Evolutionary conservation across 2,329 filamentous ascomycete species (phyloP).

Genomic region (Uncinocarpus reesii): DNA sequence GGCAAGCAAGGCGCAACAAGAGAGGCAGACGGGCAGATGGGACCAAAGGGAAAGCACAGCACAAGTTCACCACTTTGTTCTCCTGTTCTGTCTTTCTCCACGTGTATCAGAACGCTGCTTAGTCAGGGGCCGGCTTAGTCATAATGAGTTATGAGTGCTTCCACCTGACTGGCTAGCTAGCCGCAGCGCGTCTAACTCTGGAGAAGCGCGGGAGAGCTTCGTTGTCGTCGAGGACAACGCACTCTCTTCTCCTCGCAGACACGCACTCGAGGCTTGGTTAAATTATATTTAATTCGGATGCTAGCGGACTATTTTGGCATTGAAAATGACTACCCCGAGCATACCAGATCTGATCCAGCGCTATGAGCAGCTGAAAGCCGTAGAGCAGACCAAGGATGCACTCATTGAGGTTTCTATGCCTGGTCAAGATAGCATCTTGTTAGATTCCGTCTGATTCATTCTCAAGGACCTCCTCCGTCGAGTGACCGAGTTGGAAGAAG

Average conservation of each 20-base stretch:
- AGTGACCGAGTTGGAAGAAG: conserved; percentile 36
- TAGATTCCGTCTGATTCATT: conserved; percentile 7
- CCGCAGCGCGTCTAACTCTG: neutral
- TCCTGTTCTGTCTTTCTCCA: conserved; percentile 1
- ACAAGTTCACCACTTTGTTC: neutral
- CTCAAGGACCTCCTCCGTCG: conserved; percentile 38
- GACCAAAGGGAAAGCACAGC: conserved; percentile 8
- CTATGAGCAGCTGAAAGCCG: conserved; percentile 35
- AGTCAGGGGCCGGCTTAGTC: conserved; percentile 9
- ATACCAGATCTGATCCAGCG: conserved; percentile 32
- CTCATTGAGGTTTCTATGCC: conserved; percentile 37
- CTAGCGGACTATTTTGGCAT: neutral
- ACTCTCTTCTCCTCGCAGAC: neutral
- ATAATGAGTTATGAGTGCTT: too few species aligned
- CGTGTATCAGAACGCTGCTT: conserved; percentile 12
- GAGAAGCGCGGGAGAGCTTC: neutral
- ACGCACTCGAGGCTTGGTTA: neutral
- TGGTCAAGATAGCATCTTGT: conserved; percentile 5
- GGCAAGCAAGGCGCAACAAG: conserved; percentile 11
- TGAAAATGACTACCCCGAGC: conserved; percentile 23
- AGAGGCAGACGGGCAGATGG: conserved; percentile 10
- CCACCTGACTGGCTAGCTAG: neutral
- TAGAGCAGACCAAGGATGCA: conserved; percentile 40
- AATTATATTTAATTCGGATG: neutral
- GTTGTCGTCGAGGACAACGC: neutral